A percentile compares a stretch with the other conserved stretches of the same genome.
phyloP scores from a whole-genome alignment of 371 early-diverging fungal species.

The Conidiobolus incongruus region DNA sequence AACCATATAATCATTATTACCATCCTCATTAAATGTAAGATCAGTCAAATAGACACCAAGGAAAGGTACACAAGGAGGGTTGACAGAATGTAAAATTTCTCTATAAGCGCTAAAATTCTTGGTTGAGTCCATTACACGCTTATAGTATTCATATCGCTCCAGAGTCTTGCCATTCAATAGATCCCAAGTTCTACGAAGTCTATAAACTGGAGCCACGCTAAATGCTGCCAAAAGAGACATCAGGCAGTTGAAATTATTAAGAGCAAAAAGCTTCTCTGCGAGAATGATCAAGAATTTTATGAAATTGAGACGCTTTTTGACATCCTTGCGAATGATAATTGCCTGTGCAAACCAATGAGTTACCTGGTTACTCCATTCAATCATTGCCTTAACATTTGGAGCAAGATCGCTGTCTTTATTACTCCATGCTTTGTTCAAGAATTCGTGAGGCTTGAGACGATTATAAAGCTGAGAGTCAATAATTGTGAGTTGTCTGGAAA shows the following conservation, averaged over 20 bases:
- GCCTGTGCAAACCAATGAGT: slow-evolving; percentile 75
- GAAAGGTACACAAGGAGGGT: slow-evolving; percentile 84
- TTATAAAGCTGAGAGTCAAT: slow-evolving; percentile 59
- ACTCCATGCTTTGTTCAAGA: slow-evolving; percentile 76
- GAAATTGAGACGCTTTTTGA: slow-evolving; percentile 43
- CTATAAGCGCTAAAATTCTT: slow-evolving; percentile 69
- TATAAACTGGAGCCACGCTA: slow-evolving; percentile 65
- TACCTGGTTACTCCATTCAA: slow-evolving; percentile 38
- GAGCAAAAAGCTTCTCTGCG: slow-evolving; percentile 45
- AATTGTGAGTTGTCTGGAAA: slow-evolving; percentile 82
- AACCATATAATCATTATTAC: slow-evolving; percentile 35
- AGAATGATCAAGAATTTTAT: slow-evolving; percentile 65
- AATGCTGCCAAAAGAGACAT: slow-evolving; percentile 79
- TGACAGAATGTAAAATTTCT: slow-evolving; percentile 48
- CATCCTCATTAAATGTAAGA: slow-evolving; percentile 82
- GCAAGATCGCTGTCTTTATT: slow-evolving; percentile 28
- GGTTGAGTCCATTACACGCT: slow-evolving; percentile 50
- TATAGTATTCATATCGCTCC: slow-evolving; percentile 22
- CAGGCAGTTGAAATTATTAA: slow-evolving; percentile 85
- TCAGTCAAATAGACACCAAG: slow-evolving; percentile 73
- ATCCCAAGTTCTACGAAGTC: slow-evolving; percentile 75
- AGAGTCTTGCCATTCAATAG: too few species aligned
- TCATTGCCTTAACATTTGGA: slow-evolving; percentile 41
- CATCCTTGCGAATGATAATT: slow-evolving; percentile 53
- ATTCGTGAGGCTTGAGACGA: slow-evolving; percentile 64